These are phyloP conservation scores for Cucumis hystrix DNA, from an alignment of 306 rosid species.

Conservation along the genomic window DNA sequence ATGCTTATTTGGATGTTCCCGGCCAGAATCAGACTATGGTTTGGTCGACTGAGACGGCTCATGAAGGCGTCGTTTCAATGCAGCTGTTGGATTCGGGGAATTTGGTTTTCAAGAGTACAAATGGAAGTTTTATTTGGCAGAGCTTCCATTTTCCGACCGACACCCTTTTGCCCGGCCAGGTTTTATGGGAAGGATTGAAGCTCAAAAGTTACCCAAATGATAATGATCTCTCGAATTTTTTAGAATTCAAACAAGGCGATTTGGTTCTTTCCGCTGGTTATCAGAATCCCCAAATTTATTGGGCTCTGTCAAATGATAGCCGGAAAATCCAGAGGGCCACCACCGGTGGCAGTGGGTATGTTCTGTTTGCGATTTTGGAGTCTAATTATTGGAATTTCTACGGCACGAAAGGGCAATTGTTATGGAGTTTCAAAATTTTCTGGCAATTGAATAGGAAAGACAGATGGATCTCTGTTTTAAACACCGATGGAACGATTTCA, in stretches of 20 bases:
- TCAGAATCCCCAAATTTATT: slow-evolving; percentile 34
- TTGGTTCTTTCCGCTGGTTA: slow-evolving; percentile 29
- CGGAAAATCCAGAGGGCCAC: slow-evolving; percentile 17
- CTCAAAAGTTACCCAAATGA: slow-evolving; percentile 22
- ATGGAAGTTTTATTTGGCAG: slow-evolving; percentile 33
- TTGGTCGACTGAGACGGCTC: slow-evolving; percentile 32
- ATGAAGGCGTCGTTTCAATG: slow-evolving; percentile 22
- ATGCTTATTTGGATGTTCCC: slow-evolving; percentile 10
- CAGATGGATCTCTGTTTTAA: slow-evolving; percentile 23
- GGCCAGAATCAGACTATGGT: not conserved
- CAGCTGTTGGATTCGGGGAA: slow-evolving; percentile 37
- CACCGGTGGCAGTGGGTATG: slow-evolving; percentile 1
- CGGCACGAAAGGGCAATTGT: slow-evolving; percentile 16
- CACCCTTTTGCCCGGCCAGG: slow-evolving; percentile 41
- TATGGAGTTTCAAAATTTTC: slow-evolving; percentile 28
- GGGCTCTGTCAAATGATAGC: slow-evolving; percentile 28
- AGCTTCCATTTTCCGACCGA: slow-evolving; percentile 42
- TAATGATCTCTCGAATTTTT: slow-evolving; percentile 18
- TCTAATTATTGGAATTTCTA: slow-evolving; percentile 37
- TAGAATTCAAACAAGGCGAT: slow-evolving; percentile 27
- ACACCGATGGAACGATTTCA: slow-evolving; percentile 10
- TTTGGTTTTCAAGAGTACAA: slow-evolving; percentile 29
- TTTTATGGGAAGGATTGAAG: slow-evolving; percentile 33
- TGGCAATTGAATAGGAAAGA: not conserved
- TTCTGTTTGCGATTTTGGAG: slow-evolving; percentile 15